Base-by-base conservation (phyloP, 176 grass and related monocot genomes). In the Aegilops umbellulata region DNA sequence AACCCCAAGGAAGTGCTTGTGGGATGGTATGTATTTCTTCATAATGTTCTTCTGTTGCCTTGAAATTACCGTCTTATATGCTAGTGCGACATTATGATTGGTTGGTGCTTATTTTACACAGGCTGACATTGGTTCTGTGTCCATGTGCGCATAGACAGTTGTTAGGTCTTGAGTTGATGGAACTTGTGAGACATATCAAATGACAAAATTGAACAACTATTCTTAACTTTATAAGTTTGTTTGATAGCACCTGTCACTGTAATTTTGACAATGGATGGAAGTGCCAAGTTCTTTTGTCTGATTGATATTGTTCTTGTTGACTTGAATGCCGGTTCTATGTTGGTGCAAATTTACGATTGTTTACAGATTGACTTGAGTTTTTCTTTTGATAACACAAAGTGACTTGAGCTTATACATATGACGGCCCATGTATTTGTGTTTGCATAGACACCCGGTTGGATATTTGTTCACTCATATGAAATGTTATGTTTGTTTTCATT, bases 1-100 rank as follows among this genome's bases (percentile, higher is more conserved):
- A 96, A 96, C 79, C 88, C 94, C 20, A 96, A 99, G 82, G 94
- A 99, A 82, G 92, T 87, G 25, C 83, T 99, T 76, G 97, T 99
- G 41, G 97, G 97, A 91, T 99, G 97, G 97, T 99, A 90, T 55
- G 2, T 12, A 30, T 36, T 19, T 19, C 20, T 23, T 5, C 24
- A 19, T 49, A 29, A 49, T 34, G 10, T 44, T 67, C 19, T 20
- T 58, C 4, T 85, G 17, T 23, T 69, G 16, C 49, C 49, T 53
- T 2, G 49, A 53, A 3, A 1, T 13, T 13, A 8, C 30, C 0
- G 0, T 36, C 5, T 35, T 31, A 6, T 47, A 49, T 73, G 51
- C 3, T 80, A 23, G 25, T 2, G 2, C 1, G 12, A 36, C 7
- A 53, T 7, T 71, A 62, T 1, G 31, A 6, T 17, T 53, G 49